Base-by-base conservation (phyloP, 768 basidiomycete species). In the Baorangia bicolor region DNA sequence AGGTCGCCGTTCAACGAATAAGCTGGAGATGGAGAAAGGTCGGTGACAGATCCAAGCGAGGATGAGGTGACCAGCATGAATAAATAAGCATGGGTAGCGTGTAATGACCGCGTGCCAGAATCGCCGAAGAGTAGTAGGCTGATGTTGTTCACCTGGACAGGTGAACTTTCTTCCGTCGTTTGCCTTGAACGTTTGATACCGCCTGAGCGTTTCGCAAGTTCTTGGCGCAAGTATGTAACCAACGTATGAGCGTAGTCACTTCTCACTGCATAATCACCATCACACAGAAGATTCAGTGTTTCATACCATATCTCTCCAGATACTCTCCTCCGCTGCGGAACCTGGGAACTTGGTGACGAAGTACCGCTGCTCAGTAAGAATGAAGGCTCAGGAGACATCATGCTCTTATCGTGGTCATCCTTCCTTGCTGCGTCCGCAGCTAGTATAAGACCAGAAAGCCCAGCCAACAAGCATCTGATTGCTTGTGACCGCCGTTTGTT, bases 291-390 rank as follows among this genome's bases (percentile, higher is more conserved):
- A 45, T 87, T 88, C 41, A 96, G 71, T 2, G 91, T 94, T 57
- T 96, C 94, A 67, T 94, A 91, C 93, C 93, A 96, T 33, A 88
- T 82, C 65, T 94, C 92, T 28, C 89, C 87, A 4, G 87, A 78
- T 31, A 97, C 81, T 57, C 79, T 79, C 11, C 84, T 85, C 55
- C 90, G 76, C 49, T 84, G 78, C n/a, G 83, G 77, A 25, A 73
- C 66, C 23, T 76, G 77, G 44, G 63, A 59, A 46, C 57, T 61
- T 14, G 73, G 63, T 0, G 64, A 58, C 3, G 51, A 64, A 12
- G 68, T 59, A 37, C 34, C 70, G 69, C 56, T 73, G 62, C 51
- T 68, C 59, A 57, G 69, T 58, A 56, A 60, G 59, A 51, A 67
- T 18, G 64, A 61, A 20, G 71, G 62, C 27, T 71, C 64, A 14